A percentile compares a stretch with the other conserved stretches of the same genome.
These are phyloP conservation scores for Zygoascus bituminiphila DNA, from an alignment of 805 yeast genomes.

Conservation along the genomic window DNA sequence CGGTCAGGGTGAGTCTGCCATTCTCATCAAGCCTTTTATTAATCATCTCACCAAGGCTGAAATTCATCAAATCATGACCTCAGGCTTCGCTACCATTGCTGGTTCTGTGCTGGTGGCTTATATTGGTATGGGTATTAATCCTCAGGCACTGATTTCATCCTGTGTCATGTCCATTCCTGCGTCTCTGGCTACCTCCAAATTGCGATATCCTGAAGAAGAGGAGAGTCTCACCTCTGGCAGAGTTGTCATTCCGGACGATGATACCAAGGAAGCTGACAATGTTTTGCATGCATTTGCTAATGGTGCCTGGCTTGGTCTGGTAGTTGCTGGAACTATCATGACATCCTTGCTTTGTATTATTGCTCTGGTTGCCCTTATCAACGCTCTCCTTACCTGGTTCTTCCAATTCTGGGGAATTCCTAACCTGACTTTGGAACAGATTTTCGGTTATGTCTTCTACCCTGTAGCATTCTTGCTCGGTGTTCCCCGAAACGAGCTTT, in stretches of 20 bases:
- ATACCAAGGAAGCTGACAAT: constrained; percentile 38
- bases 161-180: constrained; percentile 67
- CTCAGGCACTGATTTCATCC: constrained; percentile 56
- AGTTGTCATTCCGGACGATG: constrained; percentile 40
- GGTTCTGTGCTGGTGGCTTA: constrained; percentile 58
- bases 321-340: constrained; percentile 49
- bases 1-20: constrained; percentile 59
- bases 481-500: constrained; percentile 44
- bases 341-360: constrained; percentile 55
- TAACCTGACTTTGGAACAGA: constrained; percentile 44
- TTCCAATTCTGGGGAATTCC: constrained; percentile 56
- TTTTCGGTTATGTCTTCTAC: constrained; percentile 48
- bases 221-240: constrained; percentile 43
- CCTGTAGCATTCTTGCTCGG: constrained; percentile 56
- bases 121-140: constrained; percentile 52
- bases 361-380: constrained; percentile 47
- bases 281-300: constrained; percentile 50
- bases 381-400: constrained; percentile 51
- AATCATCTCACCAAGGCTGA: constrained; percentile 55
- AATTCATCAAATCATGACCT: constrained; percentile 52
- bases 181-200: constrained; percentile 50
- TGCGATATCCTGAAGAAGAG: constrained; percentile 53
- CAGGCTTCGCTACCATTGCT: constrained; percentile 57
- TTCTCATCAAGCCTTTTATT: constrained; percentile 49
- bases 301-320: constrained; percentile 51